A percentile compares a stretch with the other conserved stretches of the same genome.
Conservation (phyloP, 495 filamentous ascomycete species). For the Aspergillus campestris region DNA sequence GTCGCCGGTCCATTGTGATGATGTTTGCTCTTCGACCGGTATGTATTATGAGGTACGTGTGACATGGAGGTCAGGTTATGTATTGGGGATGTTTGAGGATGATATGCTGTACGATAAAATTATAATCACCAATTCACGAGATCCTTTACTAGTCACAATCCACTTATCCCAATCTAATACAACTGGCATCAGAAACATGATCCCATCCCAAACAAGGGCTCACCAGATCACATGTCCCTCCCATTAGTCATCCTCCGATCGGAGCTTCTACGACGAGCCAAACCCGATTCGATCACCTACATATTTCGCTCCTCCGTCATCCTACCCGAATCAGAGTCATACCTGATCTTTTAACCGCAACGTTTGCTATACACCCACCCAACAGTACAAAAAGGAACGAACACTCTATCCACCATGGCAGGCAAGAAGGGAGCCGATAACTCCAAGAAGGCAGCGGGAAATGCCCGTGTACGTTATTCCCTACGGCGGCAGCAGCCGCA, state of each 20-base stretch:
- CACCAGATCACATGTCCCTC: not conserved
- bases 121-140: too few relatives aligned
- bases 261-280: not conserved
- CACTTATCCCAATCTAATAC: too few relatives aligned
- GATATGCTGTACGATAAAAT: too few relatives aligned
- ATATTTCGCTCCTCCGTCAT: not conserved
- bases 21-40: too few relatives aligned
- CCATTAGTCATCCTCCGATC: conserved; percentile 1
- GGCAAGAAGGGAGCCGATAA: conserved; percentile 65
- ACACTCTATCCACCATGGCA: conserved; percentile 21
- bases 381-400: not conserved
- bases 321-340: too few relatives aligned
- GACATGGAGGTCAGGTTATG: too few relatives aligned
- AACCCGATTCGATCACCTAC: not conserved
- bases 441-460: conserved; percentile 83
- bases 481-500: not conserved
- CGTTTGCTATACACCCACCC: not conserved
- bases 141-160: too few relatives aligned
- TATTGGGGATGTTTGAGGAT: too few relatives aligned
- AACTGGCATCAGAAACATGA: too few relatives aligned
- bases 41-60: too few relatives aligned
- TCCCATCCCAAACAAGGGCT: not conserved
- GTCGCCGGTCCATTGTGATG: too few relatives aligned
- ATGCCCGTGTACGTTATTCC: conserved; percentile 50
- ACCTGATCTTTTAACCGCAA: too few relatives aligned